These are phyloP conservation scores for Aspergillus sp. DNA, from an alignment of 2,329 filamentous ascomycete genomes.

Conservation along the genomic window DNA sequence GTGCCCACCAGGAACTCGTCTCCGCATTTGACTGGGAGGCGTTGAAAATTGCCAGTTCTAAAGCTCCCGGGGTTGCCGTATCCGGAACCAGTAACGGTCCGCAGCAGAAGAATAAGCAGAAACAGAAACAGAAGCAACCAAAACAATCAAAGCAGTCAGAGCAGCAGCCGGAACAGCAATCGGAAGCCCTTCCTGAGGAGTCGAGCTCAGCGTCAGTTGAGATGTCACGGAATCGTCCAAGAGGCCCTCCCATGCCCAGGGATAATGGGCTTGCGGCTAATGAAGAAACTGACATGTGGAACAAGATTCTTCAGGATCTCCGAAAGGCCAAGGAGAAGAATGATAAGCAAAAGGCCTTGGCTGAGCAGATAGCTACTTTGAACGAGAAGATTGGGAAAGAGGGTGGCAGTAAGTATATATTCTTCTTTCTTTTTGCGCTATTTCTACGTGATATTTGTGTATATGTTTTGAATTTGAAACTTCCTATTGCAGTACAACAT, in stretches of 20 bases:
- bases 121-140: no score
- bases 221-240: constrained; percentile 41
- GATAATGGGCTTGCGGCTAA: constrained; percentile 41
- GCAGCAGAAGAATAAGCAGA: no score
- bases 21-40: constrained; percentile 24
- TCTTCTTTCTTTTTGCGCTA: background rate
- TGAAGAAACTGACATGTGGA: constrained; percentile 43
- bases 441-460: background rate
- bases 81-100: constrained; percentile 4
- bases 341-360: constrained; percentile 35
- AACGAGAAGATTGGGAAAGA: constrained; percentile 42
- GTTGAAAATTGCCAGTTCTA: constrained; percentile 15
- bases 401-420: constrained; percentile 34
- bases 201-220: background rate
- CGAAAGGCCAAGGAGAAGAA: constrained; percentile 41
- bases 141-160: constrained; percentile 2
- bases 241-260: constrained; percentile 30
- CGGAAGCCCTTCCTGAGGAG: background rate
- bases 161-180: background rate
- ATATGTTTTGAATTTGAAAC: no score
- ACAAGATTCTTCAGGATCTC: constrained; percentile 38
- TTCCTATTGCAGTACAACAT: no score
- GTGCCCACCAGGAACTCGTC: constrained; percentile 13
- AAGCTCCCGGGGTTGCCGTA: constrained; percentile 2
- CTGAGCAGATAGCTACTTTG: constrained; percentile 35